These are phyloP conservation scores for Meripilus lineatus DNA, from an alignment of 1,284 basidiomycete genomes.

Conservation along the genomic window DNA sequence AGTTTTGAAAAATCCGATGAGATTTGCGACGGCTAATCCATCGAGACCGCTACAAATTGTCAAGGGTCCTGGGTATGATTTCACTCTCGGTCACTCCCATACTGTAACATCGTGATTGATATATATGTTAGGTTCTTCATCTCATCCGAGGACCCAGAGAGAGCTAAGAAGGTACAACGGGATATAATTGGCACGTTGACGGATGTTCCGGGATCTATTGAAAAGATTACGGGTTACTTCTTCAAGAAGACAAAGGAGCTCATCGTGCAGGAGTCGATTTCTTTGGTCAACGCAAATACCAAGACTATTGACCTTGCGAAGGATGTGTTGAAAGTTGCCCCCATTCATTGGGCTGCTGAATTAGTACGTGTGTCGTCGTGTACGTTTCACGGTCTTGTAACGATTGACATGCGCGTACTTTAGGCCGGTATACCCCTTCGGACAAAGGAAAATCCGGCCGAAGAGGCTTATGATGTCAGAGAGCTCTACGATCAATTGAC, in stretches of 20 bases:
- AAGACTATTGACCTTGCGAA: conserved; percentile 63
- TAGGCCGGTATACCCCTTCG: conserved; percentile 76
- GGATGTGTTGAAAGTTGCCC: conserved; percentile 63
- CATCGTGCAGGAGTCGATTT: conserved; percentile 48
- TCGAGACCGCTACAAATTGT: conserved; percentile 47
- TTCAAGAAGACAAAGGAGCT: conserved; percentile 53
- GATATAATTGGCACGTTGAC: conserved; percentile 45
- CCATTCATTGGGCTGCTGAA: conserved; percentile 65
- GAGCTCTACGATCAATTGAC: conserved; percentile 61
- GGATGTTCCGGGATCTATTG: conserved; percentile 38
- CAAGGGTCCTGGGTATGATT: conserved; percentile 50
- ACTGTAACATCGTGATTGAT: background rate
- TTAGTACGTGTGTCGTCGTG: too few relatives aligned
- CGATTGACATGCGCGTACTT: too few relatives aligned
- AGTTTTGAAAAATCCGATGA: conserved; percentile 42
- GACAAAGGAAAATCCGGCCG: conserved; percentile 39
- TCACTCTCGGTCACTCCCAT: background rate
- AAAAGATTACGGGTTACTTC: conserved; percentile 55
- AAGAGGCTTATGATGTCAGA: conserved; percentile 53
- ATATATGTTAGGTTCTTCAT: conserved; percentile 45
- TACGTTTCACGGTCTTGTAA: too few relatives aligned
- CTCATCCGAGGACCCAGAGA: conserved; percentile 36
- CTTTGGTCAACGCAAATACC: conserved; percentile 44
- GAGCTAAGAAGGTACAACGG: conserved; percentile 41
- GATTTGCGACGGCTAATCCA: conserved; percentile 46